These are phyloP conservation scores for Blepharisma japonicum DNA, from an alignment of 73 alveolate genomes.

Conservation along the genomic window DNA sequence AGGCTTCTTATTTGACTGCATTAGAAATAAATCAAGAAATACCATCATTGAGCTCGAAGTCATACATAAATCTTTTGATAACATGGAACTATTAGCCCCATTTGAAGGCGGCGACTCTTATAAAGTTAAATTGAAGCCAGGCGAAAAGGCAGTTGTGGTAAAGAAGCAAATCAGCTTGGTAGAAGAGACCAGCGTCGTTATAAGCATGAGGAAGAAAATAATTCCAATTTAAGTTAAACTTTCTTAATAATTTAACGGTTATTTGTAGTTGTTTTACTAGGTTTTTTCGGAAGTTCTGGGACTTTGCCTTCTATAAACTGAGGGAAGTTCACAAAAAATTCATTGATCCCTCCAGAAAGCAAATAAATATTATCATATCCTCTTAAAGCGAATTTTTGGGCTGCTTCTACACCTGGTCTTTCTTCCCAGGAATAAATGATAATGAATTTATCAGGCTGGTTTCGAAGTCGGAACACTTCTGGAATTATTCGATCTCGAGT, in stretches of 20 bases:
- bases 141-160: not conserved
- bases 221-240: too few relatives aligned
- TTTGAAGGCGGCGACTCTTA: constrained; percentile 18
- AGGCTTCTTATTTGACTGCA: constrained; percentile 17
- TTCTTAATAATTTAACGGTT: not conserved
- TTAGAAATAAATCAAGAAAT: not conserved
- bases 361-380: constrained; percentile 83
- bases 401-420: constrained; percentile 72
- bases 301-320: constrained; percentile 54
- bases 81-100: constrained; percentile 10
- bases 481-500: constrained; percentile 80
- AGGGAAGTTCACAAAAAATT: constrained; percentile 57
- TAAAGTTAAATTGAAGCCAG: constrained; percentile 18
- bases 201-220: too few relatives aligned
- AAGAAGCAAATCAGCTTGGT: constrained; percentile 19
- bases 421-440: constrained; percentile 79
- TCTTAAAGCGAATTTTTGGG: constrained; percentile 64
- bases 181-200: not conserved
- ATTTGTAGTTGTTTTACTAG: not conserved
- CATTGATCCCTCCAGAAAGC: constrained; percentile 79
- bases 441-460: constrained; percentile 74
- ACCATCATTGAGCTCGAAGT: not conserved
- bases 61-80: not conserved
- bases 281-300: not conserved
- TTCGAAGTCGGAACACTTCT: constrained; percentile 73